Conservation (phyloP, 2,329 filamentous ascomycete species). For the Cercospora sp. region DNA sequence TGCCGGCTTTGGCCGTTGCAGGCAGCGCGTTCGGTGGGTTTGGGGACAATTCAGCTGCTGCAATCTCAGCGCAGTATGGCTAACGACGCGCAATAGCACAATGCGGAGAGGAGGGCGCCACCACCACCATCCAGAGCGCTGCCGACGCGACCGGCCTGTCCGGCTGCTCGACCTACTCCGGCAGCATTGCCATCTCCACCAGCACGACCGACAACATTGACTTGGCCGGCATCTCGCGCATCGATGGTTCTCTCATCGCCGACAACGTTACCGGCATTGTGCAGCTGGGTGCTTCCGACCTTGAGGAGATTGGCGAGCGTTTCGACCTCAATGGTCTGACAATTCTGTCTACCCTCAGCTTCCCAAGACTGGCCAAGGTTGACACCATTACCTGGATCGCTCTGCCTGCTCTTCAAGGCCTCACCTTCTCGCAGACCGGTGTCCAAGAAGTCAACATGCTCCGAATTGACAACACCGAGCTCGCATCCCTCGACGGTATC, state of each 20-base stretch:
- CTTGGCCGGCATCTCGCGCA: conserved; percentile 62
- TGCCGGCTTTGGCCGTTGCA: conserved; percentile 58
- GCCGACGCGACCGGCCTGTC: conserved; percentile 62
- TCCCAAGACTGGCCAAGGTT: conserved; percentile 66
- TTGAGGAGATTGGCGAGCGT: conserved; percentile 66
- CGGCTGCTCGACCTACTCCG: conserved; percentile 67
- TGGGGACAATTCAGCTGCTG: background rate
- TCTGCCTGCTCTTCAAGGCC: conserved; percentile 62
- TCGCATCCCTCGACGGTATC: conserved; percentile 77
- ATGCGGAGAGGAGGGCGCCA: conserved; percentile 45
- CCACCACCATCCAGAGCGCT: conserved; percentile 60
- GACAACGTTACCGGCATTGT: conserved; percentile 62
- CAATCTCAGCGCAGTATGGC: conserved; percentile 25
- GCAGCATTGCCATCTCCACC: conserved; percentile 65
- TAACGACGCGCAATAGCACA: conserved; percentile 25
- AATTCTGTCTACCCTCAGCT: conserved; percentile 65
- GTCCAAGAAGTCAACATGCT: conserved; percentile 69
- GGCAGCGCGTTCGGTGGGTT: conserved; percentile 54
- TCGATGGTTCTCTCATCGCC: conserved; percentile 58
- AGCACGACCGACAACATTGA: conserved; percentile 59
- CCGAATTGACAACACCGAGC: conserved; percentile 80
- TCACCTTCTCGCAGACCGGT: conserved; percentile 60
- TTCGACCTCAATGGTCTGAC: conserved; percentile 71
- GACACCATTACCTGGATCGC: conserved; percentile 70
- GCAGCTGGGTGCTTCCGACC: conserved; percentile 60